phyloP scores from a whole-genome alignment of 2,329 filamentous ascomycete genomes.

The Paecilomyces fulvus region DNA sequence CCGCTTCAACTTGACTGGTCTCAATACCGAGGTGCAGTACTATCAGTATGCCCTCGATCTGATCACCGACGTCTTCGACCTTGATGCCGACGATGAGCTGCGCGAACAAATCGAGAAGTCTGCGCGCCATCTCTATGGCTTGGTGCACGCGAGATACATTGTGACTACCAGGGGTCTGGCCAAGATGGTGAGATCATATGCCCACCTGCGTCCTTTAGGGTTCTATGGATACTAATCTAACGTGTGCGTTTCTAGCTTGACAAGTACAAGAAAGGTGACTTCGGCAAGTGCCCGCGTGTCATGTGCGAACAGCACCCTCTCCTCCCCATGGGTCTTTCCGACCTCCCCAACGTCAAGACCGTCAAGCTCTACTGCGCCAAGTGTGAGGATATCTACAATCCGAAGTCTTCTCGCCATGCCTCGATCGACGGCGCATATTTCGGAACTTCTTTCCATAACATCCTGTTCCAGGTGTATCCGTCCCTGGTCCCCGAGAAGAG shows the following conservation, averaged over 20 bases:
- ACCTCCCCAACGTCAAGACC: conserved; percentile 76
- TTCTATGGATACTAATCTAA: conserved; percentile 5
- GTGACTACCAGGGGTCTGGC: conserved; percentile 87
- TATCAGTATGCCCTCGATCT: conserved; percentile 98
- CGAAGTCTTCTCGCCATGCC: conserved; percentile 91
- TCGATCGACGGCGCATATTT: conserved; percentile 97
- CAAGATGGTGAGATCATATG: conserved; percentile 69
- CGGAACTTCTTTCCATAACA: conserved; percentile 96
- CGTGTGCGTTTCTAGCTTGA: conserved; percentile 58
- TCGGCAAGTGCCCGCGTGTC: conserved; percentile 95
- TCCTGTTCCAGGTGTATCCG: conserved; percentile 97
- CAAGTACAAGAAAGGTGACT: conserved; percentile 97
- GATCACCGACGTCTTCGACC: conserved; percentile 95
- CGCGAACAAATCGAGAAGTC: conserved; percentile 97
- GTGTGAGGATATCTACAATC: conserved; percentile 98
- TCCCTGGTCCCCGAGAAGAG: conserved; percentile 80
- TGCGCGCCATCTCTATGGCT: conserved; percentile 85
- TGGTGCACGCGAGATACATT: conserved; percentile 94
- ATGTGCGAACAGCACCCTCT: conserved; percentile 90
- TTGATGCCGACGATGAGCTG: conserved; percentile 98
- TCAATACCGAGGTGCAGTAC: conserved; percentile 96
- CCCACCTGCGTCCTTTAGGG: conserved; percentile 1
- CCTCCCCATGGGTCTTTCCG: conserved; percentile 87
- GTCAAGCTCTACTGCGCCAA: conserved; percentile 96
- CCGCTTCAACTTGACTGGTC: conserved; percentile 92